Evolutionary conservation across 2,329 filamentous ascomycete species (phyloP).

Genomic region (Penicillium sp.): DNA sequence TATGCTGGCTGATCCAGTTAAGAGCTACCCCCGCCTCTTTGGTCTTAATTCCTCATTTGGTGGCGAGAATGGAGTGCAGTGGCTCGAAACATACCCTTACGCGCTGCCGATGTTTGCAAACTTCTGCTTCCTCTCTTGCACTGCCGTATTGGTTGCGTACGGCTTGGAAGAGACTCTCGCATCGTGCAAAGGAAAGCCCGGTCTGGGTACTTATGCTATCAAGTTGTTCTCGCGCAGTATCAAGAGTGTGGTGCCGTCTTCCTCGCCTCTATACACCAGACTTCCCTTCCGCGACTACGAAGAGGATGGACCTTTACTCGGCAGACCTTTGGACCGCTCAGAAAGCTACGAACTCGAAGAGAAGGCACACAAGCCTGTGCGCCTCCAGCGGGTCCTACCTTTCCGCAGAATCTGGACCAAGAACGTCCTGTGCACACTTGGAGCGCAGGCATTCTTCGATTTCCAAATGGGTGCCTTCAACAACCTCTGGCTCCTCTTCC

Average conservation of each 20-base stretch:
- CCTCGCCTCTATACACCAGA: conserved; percentile 35
- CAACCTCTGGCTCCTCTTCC: conserved; percentile 74
- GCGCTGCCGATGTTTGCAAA: conserved; percentile 70
- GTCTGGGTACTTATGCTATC: conserved; percentile 42
- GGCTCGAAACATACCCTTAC: conserved; percentile 67
- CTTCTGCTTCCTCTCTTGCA: conserved; percentile 58
- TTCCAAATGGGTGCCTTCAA: conserved; percentile 75
- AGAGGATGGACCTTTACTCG: conserved; percentile 36
- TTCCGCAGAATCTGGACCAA: conserved; percentile 57
- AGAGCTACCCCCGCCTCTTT: conserved; percentile 65
- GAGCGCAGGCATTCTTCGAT: conserved; percentile 70
- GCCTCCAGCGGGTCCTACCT: conserved; percentile 47
- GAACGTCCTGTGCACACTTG: conserved; percentile 58
- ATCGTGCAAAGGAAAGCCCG: conserved; percentile 49
- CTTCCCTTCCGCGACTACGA: conserved; percentile 40
- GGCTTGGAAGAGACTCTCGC: conserved; percentile 66
- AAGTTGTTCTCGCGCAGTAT: conserved; percentile 31
- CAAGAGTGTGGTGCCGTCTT: conserved; percentile 28
- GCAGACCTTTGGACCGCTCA: conserved; percentile 33
- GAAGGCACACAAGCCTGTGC: conserved; percentile 33
- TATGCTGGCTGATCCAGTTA: conserved; percentile 66
- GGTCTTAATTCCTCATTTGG: conserved; percentile 60
- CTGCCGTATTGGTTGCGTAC: conserved; percentile 59
- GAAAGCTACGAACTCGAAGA: conserved; percentile 42
- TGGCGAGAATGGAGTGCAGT: conserved; percentile 58